Percentiles rank a stretch among this genome's conserved stretches.
Conservation (phyloP, 768 basidiomycete species). For the Leccinum variicolor region DNA sequence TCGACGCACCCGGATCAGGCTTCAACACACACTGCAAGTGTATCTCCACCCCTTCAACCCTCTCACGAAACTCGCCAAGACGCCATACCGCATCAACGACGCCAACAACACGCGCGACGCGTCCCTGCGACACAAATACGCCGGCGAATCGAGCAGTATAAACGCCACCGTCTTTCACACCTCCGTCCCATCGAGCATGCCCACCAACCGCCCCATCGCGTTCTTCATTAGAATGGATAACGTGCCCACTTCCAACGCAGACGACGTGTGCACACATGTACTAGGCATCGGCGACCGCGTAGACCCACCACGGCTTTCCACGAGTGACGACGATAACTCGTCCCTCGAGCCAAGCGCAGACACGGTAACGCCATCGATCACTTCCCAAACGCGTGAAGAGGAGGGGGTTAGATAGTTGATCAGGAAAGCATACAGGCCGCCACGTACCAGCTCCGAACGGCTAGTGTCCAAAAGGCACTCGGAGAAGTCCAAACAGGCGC, state of each 20-base stretch:
- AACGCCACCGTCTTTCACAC: slow-evolving; percentile 98
- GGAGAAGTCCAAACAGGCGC: slow-evolving; percentile 69
- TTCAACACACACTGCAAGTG: slow-evolving; percentile 74
- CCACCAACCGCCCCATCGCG: slow-evolving; percentile 67
- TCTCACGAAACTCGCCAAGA: slow-evolving; percentile 75
- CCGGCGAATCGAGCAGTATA: slow-evolving; percentile 80
- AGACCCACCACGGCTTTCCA: slow-evolving; percentile 34
- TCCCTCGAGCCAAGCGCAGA: slow-evolving; percentile 39
- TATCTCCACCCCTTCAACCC: slow-evolving; percentile 77
- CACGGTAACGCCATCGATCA: slow-evolving; percentile 27
- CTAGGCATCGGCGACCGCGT: slow-evolving; percentile 11
- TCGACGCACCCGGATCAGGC: slow-evolving; percentile 79
- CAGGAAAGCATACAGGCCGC: slow-evolving; percentile 87
- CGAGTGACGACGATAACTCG: slow-evolving; percentile 36
- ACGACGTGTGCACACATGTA: slow-evolving; percentile 5
- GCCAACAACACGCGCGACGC: slow-evolving; percentile 61
- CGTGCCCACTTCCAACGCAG: slow-evolving; percentile 47
- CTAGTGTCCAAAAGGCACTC: slow-evolving; percentile 75
- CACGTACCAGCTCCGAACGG: slow-evolving; percentile 83
- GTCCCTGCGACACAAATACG: slow-evolving; percentile 66
- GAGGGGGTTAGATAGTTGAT: slow-evolving; percentile 66
- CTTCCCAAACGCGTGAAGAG: slow-evolving; percentile 19
- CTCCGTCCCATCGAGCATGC: slow-evolving; percentile 86
- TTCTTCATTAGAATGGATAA: slow-evolving; percentile 64
- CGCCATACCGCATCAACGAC: slow-evolving; percentile 67